Evolutionary conservation across 139 green algal species (phyloP).

Genomic region (Chlorella sp.): DNA sequence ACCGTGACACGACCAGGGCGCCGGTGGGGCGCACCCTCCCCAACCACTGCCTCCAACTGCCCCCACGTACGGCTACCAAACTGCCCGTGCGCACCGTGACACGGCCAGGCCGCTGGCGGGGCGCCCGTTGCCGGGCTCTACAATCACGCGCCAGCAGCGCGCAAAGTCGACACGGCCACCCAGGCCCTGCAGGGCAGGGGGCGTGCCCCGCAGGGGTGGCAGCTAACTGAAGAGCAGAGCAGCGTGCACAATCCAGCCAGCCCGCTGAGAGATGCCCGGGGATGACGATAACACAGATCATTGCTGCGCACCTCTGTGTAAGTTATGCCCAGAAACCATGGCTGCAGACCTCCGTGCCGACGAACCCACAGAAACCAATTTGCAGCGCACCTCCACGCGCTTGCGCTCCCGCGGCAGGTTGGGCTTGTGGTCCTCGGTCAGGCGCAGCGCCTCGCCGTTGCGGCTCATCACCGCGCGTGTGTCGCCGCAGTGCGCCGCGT

Average conservation of each 20-base stretch:
- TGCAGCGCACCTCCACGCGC: slow-evolving; percentile 52
- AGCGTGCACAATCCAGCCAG: not conserved
- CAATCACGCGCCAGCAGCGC: slow-evolving; percentile 80
- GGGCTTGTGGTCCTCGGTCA: slow-evolving; percentile 84
- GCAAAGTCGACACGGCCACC: slow-evolving; percentile 61
- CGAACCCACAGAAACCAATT: not conserved
- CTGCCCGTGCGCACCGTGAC: slow-evolving; percentile 54
- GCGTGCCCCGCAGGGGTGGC: not conserved
- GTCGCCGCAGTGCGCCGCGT: slow-evolving; percentile 70
- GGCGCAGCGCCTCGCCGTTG: slow-evolving; percentile 45
- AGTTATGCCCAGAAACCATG: too few species aligned
- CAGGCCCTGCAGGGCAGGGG: not conserved
- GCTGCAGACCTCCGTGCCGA: not conserved
- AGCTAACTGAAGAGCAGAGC: not conserved
- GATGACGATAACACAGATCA: too few species aligned
- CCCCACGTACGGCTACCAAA: too few species aligned
- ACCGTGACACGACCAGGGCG: slow-evolving; percentile 74
- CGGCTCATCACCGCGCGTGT: slow-evolving; percentile 68
- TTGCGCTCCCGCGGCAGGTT: slow-evolving; percentile 59
- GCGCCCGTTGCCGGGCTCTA: slow-evolving; percentile 60
- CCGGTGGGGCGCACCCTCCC: too few species aligned
- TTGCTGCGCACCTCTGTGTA: too few species aligned
- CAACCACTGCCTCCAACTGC: too few species aligned
- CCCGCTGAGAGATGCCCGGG: too few species aligned
- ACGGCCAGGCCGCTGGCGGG: slow-evolving; percentile 74